These are phyloP conservation scores for Diplodia corticola DNA, from an alignment of 2,329 filamentous ascomycete genomes.

Conservation along the genomic window DNA sequence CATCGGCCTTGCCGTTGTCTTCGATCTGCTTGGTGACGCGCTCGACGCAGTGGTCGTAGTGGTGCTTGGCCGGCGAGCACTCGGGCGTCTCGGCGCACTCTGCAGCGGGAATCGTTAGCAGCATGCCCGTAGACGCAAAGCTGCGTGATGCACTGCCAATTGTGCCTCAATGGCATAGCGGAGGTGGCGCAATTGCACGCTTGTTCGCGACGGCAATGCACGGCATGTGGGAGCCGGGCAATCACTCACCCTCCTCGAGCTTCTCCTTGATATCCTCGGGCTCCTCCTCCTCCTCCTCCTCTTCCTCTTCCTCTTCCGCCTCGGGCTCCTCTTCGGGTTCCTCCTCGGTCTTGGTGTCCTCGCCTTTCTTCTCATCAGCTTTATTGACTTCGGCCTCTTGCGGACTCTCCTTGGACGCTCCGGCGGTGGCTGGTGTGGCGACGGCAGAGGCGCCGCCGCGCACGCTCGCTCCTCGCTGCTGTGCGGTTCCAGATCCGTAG, in stretches of 20 bases:
- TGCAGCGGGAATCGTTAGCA: conserved; percentile 43
- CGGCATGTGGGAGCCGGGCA: neutral
- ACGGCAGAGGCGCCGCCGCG: conserved; percentile 43
- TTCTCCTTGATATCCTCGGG: conserved; percentile 81
- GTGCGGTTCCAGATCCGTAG: conserved; percentile 31
- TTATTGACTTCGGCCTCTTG: conserved; percentile 31
- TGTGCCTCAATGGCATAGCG: neutral
- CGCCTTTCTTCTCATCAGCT: conserved; percentile 34
- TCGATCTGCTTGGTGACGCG: conserved; percentile 73
- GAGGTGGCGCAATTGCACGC: neutral
- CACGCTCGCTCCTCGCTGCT: conserved; percentile 34
- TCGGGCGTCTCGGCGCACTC: conserved; percentile 86
- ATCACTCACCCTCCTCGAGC: conserved; percentile 83
- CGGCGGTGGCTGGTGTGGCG: conserved; percentile 39
- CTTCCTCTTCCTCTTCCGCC: conserved; percentile 73
- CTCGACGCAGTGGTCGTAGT: conserved; percentile 97
- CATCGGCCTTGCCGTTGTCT: conserved; percentile 72
- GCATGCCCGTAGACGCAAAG: neutral
- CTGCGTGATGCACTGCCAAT: neutral
- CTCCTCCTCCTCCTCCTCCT: conserved; percentile 72
- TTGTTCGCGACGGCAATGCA: neutral
- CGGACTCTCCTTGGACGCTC: conserved; percentile 46
- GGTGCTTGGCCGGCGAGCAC: conserved; percentile 90
- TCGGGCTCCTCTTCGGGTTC: conserved; percentile 65
- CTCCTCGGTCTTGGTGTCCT: conserved; percentile 47